Conservation (phyloP, 306 rosid genomes). For the Prunus fruticosa region DNA sequence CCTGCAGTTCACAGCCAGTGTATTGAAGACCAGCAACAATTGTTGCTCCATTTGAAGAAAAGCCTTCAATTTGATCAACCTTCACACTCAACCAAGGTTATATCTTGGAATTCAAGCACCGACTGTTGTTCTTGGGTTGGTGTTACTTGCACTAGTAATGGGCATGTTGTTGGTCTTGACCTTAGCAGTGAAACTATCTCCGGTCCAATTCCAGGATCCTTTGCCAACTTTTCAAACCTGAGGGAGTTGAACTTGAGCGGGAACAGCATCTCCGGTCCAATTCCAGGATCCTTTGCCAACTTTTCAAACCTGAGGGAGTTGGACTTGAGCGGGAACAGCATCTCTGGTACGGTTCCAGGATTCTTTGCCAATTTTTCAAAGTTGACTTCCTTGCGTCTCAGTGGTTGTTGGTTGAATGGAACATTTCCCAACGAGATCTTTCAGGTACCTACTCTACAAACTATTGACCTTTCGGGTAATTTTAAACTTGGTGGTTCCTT, state of each 20-base stretch:
- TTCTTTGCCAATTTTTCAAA: slow-evolving; percentile 10
- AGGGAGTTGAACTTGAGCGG: too few relatives aligned
- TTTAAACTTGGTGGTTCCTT: slow-evolving; percentile 7
- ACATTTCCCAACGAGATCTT: slow-evolving; percentile 12
- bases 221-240: too few relatives aligned
- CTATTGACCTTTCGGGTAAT: not conserved
- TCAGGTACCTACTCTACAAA: slow-evolving; percentile 10
- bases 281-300: too few relatives aligned
- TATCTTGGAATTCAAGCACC: not conserved
- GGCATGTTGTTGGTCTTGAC: not conserved
- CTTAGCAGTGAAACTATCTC: not conserved
- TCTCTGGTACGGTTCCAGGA: not conserved
- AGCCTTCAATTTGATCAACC: not conserved
- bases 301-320: not conserved
- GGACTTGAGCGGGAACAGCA: slow-evolving; percentile 3
- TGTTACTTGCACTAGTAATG: not conserved
- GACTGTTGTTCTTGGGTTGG: not conserved
- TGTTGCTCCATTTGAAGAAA: not conserved
- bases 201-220: too few relatives aligned
- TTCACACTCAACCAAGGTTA: too few relatives aligned
- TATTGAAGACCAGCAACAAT: not conserved
- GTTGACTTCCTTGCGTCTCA: slow-evolving; percentile 14
- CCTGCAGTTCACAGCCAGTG: not conserved
- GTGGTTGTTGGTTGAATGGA: not conserved
- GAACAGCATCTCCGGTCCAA: too few relatives aligned